Conservation (phyloP, 106 monocot species). For the Cymbidium sinense region DNA sequence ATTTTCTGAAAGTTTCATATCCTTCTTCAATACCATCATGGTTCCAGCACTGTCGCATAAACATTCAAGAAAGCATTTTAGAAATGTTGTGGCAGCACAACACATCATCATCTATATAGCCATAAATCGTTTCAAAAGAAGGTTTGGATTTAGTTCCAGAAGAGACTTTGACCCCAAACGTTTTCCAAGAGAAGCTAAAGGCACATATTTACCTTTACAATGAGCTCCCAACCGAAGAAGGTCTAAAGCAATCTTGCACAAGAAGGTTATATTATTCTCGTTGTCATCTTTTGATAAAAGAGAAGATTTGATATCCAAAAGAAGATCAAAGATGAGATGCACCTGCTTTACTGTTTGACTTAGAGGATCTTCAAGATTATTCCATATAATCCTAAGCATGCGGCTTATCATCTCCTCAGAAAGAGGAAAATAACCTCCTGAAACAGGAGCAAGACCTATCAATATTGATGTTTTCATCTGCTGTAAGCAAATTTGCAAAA, state of each 20-base stretch:
- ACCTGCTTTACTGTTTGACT: slow-evolving; percentile 97
- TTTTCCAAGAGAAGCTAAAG: slow-evolving; percentile 78
- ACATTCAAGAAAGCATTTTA: slow-evolving; percentile 85
- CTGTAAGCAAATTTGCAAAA: slow-evolving; percentile 91
- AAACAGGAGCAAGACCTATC: slow-evolving; percentile 31
- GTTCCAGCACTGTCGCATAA: slow-evolving; percentile 87
- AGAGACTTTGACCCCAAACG: slow-evolving; percentile 71
- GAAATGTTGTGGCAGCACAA: slow-evolving; percentile 78
- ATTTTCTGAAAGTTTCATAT: slow-evolving; percentile 57
- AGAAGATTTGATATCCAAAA: slow-evolving; percentile 66
- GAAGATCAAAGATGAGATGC: slow-evolving; percentile 92
- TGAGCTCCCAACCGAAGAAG: slow-evolving; percentile 65
- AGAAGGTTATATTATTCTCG: slow-evolving; percentile 22
- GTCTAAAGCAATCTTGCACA: slow-evolving; percentile 41
- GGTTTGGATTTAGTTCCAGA: slow-evolving; percentile 52
- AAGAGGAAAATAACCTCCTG: slow-evolving; percentile 53
- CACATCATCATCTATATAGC: slow-evolving; percentile 94
- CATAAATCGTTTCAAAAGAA: slow-evolving; percentile 64
- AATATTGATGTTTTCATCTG: slow-evolving; percentile 84
- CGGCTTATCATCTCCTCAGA: slow-evolving; percentile 44
- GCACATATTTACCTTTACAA: slow-evolving; percentile 91
- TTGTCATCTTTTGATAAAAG: slow-evolving; percentile 28
- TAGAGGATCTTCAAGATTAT: slow-evolving; percentile 90
- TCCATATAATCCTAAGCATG: slow-evolving; percentile 82
- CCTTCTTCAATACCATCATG: slow-evolving; percentile 76